phyloP scores from a whole-genome alignment of 23 red algal species.

The Gracilariopsis chorda region DNA sequence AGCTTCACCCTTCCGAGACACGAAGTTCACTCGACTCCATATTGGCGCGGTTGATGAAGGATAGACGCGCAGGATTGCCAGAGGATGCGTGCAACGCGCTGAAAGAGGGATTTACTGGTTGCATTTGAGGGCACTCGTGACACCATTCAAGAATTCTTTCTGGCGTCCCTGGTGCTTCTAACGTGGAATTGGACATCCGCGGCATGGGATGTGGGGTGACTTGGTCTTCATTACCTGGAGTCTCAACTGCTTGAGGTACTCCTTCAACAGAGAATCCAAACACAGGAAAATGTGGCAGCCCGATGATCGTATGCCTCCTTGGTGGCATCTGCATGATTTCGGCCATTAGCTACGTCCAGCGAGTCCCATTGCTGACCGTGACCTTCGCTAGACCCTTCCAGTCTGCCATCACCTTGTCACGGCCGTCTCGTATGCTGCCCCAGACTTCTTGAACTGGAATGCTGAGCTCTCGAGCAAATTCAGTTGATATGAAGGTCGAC shows the following conservation, averaged over 20 bases:
- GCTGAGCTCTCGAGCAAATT: too few species aligned
- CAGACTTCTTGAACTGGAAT: too few species aligned
- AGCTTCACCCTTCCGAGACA: not conserved
- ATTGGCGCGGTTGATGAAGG: not conserved
- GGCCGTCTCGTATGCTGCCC: too few species aligned
- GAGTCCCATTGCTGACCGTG: not conserved
- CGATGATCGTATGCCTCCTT: not conserved
- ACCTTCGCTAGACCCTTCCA: not conserved
- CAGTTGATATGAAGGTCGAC: too few species aligned
- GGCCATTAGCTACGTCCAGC: not conserved
- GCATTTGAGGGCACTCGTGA: not conserved
- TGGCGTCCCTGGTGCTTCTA: not conserved
- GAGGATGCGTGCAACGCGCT: not conserved
- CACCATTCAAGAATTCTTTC: not conserved
- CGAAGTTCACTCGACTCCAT: slow-evolving; percentile 7
- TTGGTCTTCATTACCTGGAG: not conserved
- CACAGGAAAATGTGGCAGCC: not conserved
- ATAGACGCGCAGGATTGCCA: not conserved
- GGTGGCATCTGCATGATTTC: slow-evolving; percentile 4
- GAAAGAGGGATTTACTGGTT: not conserved
- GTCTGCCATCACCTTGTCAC: not conserved
- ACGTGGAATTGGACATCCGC: not conserved
- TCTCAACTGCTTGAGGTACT: not conserved
- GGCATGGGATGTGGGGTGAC: not conserved
- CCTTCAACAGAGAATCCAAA: not conserved